These are phyloP conservation scores for Ceriops tagal DNA, from an alignment of 345 rosid genomes.

Conservation along the genomic window DNA sequence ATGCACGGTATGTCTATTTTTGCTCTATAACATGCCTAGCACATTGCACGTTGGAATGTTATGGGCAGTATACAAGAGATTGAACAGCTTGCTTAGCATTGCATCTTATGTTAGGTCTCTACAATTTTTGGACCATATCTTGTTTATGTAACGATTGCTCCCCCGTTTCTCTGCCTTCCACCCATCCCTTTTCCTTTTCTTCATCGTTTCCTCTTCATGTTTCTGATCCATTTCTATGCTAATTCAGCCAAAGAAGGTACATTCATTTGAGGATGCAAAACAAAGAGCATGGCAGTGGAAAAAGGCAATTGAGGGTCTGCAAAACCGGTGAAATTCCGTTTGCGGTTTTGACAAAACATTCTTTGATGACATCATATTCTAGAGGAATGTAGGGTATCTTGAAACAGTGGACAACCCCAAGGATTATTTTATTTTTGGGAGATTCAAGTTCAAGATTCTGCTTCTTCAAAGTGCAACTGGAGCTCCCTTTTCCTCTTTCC, in stretches of 20 bases:
- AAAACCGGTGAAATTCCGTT: slow-evolving; percentile 52
- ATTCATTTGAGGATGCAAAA: slow-evolving; percentile 86
- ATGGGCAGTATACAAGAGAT: too few species aligned
- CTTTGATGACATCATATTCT: slow-evolving; percentile 21
- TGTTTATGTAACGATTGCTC: too few species aligned
- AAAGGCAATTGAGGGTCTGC: slow-evolving; percentile 90
- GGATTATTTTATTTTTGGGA: slow-evolving; percentile 24
- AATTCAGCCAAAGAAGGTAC: slow-evolving; percentile 88
- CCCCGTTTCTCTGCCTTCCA: too few species aligned
- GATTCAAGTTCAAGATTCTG: slow-evolving; percentile 21
- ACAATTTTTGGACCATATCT: too few species aligned
- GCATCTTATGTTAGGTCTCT: not conserved
- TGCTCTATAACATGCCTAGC: not conserved
- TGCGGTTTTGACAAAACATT: slow-evolving; percentile 20
- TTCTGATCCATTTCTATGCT: slow-evolving; percentile 19
- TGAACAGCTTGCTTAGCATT: not conserved
- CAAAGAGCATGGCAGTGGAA: slow-evolving; percentile 94
- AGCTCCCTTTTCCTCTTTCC: not conserved
- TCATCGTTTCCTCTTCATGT: not conserved
- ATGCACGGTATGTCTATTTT: slow-evolving; percentile 55
- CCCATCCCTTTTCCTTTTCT: not conserved
- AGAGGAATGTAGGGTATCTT: slow-evolving; percentile 20
- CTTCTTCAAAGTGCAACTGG: slow-evolving; percentile 18
- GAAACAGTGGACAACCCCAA: slow-evolving; percentile 14
- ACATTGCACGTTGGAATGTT: not conserved